phyloP scores from a whole-genome alignment of 78 protist genomes.

The Capsaspora owczarzaki region DNA sequence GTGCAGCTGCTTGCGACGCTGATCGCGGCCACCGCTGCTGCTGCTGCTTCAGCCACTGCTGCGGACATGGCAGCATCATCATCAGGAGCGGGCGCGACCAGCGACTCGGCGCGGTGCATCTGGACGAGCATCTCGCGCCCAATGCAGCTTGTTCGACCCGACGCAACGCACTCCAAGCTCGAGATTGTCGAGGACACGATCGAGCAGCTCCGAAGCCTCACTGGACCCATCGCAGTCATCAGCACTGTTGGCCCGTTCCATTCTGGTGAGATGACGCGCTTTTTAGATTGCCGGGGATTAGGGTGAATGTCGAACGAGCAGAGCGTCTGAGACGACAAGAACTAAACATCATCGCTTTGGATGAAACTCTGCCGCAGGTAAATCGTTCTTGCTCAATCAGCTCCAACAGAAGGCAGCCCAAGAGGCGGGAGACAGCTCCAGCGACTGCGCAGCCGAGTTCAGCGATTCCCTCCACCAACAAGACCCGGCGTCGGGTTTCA shows the following conservation, averaged over 20 bases:
- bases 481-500: constrained; percentile 16
- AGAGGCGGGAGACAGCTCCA: no score
- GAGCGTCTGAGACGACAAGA: background rate
- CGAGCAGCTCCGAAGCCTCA: background rate
- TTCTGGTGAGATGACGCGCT: background rate
- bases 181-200: constrained; percentile 8
- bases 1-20: no score
- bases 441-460: no score
- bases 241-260: background rate
- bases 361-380: background rate
- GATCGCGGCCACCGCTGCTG: no score
- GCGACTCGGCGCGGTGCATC: no score
- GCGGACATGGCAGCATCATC: no score
- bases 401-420: no score
- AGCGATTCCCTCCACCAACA: no score
- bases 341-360: background rate
- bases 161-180: background rate
- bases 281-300: background rate
- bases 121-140: no score
- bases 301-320: background rate
- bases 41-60: no score
- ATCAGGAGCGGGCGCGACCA: no score
- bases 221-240: background rate
- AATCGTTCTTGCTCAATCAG: constrained; percentile 29
- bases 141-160: background rate